Evolutionary conservation across 345 rosid genomes (phyloP).

Genomic region (Eucalyptus virginea): DNA sequence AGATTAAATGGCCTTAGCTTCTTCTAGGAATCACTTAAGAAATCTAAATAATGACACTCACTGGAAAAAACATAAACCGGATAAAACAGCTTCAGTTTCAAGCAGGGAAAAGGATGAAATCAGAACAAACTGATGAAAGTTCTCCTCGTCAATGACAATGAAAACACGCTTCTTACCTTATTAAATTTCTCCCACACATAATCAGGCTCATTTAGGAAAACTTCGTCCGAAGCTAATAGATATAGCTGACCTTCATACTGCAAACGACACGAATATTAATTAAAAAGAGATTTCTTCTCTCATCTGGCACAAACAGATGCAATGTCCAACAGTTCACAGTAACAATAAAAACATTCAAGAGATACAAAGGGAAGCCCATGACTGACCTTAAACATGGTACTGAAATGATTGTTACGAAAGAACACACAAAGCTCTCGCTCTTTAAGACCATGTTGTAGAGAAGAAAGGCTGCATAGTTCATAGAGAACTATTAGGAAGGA

Average conservation of each 20-base stretch:
- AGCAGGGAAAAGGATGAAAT: background rate
- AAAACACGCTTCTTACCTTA: conserved; percentile 46
- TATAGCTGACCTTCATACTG: conserved; percentile 91
- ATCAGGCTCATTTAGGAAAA: conserved; percentile 81
- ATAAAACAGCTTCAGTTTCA: background rate
- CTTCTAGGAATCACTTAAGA: background rate
- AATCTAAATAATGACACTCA: background rate
- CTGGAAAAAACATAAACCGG: background rate
- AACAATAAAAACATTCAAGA: background rate
- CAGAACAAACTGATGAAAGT: background rate
- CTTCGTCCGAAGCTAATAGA: conserved; percentile 95
- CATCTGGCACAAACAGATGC: background rate
- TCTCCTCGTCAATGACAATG: background rate
- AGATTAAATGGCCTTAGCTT: background rate
- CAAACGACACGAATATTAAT: background rate
- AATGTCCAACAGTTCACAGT: background rate
- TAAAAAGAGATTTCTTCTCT: background rate
- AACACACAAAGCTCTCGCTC: conserved; percentile 92
- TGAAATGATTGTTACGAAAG: conserved; percentile 92
- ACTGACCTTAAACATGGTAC: conserved; percentile 98
- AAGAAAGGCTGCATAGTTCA: conserved; percentile 50
- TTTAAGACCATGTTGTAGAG: conserved; percentile 74
- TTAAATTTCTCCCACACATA: conserved; percentile 95
- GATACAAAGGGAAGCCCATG: background rate
- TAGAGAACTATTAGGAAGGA: background rate